A percentile compares a stretch with the other conserved stretches of the same genome.
phyloP scores from a whole-genome alignment of 768 basidiomycete species.

The Saitozyma podzolica region DNA sequence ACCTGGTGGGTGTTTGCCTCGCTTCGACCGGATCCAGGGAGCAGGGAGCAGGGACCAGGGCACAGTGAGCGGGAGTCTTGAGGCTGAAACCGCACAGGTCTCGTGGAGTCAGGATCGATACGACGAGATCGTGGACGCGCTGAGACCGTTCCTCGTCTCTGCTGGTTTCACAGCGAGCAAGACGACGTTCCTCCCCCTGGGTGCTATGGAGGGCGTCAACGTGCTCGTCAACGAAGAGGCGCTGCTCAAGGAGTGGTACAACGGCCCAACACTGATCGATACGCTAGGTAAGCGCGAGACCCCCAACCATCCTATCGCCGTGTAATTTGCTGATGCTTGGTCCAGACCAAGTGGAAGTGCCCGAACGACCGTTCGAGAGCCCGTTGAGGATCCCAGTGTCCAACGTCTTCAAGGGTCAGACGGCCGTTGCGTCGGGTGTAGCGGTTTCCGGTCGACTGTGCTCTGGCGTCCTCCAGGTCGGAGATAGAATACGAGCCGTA shows the following conservation, averaged over 20 bases:
- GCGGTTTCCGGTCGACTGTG: constrained; percentile 81
- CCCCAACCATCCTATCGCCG: background rate
- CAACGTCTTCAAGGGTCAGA: constrained; percentile 90
- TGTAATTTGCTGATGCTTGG: constrained; percentile 8
- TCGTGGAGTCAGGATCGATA: constrained; percentile 80
- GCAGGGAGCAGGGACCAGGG: background rate
- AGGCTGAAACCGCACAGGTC: constrained; percentile 60
- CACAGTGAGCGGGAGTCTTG: background rate
- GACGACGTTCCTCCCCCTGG: constrained; percentile 81
- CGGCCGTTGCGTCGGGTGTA: constrained; percentile 64
- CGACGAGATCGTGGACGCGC: constrained; percentile 71
- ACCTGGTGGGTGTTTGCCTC: constrained; percentile 62
- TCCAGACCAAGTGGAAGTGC: constrained; percentile 77
- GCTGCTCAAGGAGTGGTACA: constrained; percentile 71
- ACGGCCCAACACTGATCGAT: constrained; percentile 79
- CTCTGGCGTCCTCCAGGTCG: constrained; percentile 86
- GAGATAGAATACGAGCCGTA: constrained; percentile 78
- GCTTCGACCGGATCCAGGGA: background rate
- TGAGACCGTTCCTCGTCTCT: constrained; percentile 79
- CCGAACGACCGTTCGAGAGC: constrained; percentile 69
- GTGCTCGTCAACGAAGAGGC: constrained; percentile 59
- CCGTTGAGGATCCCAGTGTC: constrained; percentile 86
- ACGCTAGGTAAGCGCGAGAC: constrained; percentile 63
- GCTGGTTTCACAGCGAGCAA: constrained; percentile 81
- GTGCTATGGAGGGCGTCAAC: constrained; percentile 87